These are phyloP conservation scores for Suillus lakei DNA, from an alignment of 768 basidiomycete species.

Conservation along the genomic window DNA sequence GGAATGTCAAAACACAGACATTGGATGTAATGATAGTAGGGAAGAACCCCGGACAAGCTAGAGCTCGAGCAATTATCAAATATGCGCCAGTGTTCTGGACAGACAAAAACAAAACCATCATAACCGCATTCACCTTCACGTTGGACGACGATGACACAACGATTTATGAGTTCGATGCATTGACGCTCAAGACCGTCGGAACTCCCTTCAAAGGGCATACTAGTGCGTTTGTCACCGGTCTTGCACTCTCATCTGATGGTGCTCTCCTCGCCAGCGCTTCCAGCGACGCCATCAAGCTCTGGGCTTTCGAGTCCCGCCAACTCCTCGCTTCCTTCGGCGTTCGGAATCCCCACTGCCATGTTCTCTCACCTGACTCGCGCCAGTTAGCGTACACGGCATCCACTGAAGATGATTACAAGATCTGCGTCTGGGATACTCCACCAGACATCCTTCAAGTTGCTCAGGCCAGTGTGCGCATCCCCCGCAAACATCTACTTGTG, in stretches of 20 bases:
- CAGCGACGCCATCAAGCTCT: neutral
- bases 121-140: too few species aligned
- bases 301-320: neutral
- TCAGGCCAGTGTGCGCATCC: neutral
- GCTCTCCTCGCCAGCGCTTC: neutral
- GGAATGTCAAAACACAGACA: neutral
- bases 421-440: neutral
- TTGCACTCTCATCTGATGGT: neutral
- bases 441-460: neutral
- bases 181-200: too few species aligned
- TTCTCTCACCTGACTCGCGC: neutral
- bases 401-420: neutral
- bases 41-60: too few species aligned
- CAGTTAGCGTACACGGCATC: neutral
- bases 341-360: rapidly evolving
- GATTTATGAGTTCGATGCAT: too few species aligned
- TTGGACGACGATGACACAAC: too few species aligned
- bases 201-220: neutral
- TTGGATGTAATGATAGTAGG: neutral
- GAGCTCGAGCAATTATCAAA: too few species aligned
- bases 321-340: neutral
- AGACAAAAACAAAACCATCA: too few species aligned
- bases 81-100: neutral
- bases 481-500: neutral
- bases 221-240: rapidly evolving